phyloP scores from a whole-genome alignment of 2,329 filamentous ascomycete genomes.

The Fusarium sp. region DNA sequence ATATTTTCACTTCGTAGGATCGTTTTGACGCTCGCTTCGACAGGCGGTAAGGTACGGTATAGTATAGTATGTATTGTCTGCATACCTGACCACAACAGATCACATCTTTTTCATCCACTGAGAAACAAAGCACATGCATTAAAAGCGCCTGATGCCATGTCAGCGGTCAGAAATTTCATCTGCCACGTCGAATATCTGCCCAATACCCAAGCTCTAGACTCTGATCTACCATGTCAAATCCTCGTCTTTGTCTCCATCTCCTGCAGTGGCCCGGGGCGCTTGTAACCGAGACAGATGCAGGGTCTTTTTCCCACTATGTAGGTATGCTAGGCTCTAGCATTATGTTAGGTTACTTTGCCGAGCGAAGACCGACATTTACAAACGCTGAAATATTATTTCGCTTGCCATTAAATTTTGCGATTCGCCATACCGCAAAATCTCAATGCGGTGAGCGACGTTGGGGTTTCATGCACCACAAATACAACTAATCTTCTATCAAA shows the following conservation, averaged over 20 bases:
- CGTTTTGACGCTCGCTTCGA: conserved; percentile 1
- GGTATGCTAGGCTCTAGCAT: neutral
- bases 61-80: neutral
- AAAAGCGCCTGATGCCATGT: conserved; percentile 14
- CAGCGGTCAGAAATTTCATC: conserved; percentile 4
- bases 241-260: neutral
- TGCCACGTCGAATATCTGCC: conserved; percentile 22
- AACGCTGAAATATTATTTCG: neutral
- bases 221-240: neutral
- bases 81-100: neutral
- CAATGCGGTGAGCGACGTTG: neutral
- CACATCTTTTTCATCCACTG: neutral
- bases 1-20: neutral
- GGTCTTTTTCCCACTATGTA: neutral
- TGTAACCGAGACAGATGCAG: conserved; percentile 26
- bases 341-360: neutral
- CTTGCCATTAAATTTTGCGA: neutral
- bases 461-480: neutral
- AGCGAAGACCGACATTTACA: neutral
- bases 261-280: conserved; percentile 4
- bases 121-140: neutral
- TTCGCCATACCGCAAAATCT: neutral
- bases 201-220: neutral
- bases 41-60: neutral
- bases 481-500: neutral